Base-by-base conservation (phyloP, 805 yeast genomes). In the Lipomyces oligophaga region DNA sequence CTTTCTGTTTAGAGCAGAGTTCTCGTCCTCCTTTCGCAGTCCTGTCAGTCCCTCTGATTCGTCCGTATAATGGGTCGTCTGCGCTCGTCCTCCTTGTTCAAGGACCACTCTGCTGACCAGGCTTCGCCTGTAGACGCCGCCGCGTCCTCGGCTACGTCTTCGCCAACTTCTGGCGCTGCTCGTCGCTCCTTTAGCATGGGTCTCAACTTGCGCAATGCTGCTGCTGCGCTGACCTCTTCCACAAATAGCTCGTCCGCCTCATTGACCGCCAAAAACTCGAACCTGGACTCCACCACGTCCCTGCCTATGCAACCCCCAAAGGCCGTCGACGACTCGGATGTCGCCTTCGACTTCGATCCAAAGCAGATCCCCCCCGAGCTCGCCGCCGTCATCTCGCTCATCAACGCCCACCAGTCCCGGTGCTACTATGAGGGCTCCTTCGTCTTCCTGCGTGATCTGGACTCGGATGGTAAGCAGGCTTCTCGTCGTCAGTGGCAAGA, bases 401-500 rank as follows among this genome's bases (percentile, higher is more conserved):
- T 84, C 45, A 76, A 77, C 37, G 80, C 88, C 16, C 95, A 86
- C 60, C 78, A 78, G 52, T 72, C 78, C 20, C 72, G 95, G 38
- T 70, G 77, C 5, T 85, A 86, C 63, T 71, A 69, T 36, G 76
- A 72, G 42, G 83, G 85, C 18, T 65, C 66, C 58, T 74, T 71
- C 60, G 68, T 70, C 69, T 49, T 70, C 13, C 62, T 70, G 11
- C 57, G 63, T 58, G 64, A 67, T 63, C 60, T 70, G 38, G 66
- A 60, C 43, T 78, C 85, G 21, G 96, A 90, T 57, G 98, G 98
- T 6, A 76, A 81, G 45, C 89, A 96, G 0, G 65, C 69, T 3
- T 80, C 83, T 0, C 85, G 82, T 40, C 73, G 97, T 37, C 75
- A 76, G 59, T 93, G 98, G 98, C 74, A 76, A 44, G 96, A 93